These are phyloP conservation scores for Lactarius psammicola DNA, from an alignment of 768 basidiomycete genomes.

Conservation along the genomic window DNA sequence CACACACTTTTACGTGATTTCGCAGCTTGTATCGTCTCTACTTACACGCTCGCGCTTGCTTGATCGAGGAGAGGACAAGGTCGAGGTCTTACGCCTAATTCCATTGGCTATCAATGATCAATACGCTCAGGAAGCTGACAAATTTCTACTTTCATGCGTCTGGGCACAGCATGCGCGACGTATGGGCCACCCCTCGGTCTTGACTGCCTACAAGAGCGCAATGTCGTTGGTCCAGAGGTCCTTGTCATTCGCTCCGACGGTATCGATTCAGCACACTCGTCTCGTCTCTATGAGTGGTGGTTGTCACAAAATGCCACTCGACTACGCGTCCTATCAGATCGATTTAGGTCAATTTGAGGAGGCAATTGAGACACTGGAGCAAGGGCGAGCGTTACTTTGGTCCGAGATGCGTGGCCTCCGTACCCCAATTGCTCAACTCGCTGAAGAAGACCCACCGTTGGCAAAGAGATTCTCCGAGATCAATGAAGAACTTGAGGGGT, in stretches of 20 bases:
- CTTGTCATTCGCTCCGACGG: not conserved
- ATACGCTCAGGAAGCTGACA: not conserved
- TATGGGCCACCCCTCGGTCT: not conserved
- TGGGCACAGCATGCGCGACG: conserved; percentile 9
- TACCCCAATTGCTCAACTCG: not conserved
- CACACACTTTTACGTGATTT: not conserved
- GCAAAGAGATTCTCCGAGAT: not conserved
- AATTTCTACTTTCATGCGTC: conserved; percentile 6
- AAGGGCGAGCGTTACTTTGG: not conserved
- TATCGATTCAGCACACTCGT: conserved; percentile 6
- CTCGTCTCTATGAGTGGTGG: not conserved
- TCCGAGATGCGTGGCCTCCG: not conserved
- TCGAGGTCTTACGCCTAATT: conserved; percentile 9
- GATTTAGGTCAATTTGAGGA: not conserved
- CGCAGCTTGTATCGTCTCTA: not conserved
- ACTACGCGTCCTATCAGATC: not conserved
- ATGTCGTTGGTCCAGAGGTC: not conserved
- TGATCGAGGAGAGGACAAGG: not conserved
- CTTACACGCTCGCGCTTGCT: not conserved
- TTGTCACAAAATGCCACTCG: conserved; percentile 3
- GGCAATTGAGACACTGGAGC: conserved; percentile 9
- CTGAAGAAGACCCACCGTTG: not conserved
- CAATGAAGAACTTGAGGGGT: conserved; percentile 5
- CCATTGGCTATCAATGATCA: not conserved
- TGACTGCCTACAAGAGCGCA: not conserved